phyloP scores from a whole-genome alignment of 2,329 filamentous ascomycete genomes.

The Orbilia brochopaga region DNA sequence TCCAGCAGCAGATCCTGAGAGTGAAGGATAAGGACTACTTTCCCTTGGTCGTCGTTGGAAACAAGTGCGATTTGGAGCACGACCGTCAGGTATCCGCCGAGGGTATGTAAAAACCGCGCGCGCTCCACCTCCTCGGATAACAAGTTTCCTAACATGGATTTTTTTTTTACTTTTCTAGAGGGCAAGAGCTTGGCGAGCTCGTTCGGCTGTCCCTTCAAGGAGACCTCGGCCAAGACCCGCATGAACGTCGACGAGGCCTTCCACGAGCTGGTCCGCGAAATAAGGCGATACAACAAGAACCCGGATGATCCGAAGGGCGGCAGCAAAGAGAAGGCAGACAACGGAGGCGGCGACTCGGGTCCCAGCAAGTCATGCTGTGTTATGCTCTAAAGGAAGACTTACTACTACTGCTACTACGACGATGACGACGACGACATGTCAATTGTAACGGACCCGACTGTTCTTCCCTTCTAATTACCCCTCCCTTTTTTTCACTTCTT shows the following conservation, averaged over 20 bases:
- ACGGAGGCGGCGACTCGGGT: conserved; percentile 68
- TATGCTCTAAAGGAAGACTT: conserved; percentile 54
- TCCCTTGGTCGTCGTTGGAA: conserved; percentile 97
- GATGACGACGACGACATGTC: conserved; percentile 4
- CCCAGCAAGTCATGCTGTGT: conserved; percentile 53
- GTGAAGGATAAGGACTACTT: conserved; percentile 99
- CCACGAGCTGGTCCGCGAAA: conserved; percentile 97
- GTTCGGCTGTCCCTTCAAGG: conserved; percentile 98
- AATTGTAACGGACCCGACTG: conserved; percentile 44
- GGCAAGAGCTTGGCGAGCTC: conserved; percentile 82
- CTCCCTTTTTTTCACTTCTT: conserved; percentile 21
- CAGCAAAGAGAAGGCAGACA: conserved; percentile 57
- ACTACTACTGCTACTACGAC: no score
- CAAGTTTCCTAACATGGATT: conserved; percentile 3
- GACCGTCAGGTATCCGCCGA: conserved; percentile 90
- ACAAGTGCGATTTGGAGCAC: conserved; percentile 97
- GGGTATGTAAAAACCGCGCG: conserved; percentile 66
- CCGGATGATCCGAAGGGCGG: conserved; percentile 71
- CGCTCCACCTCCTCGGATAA: background rate
- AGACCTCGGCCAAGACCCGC: conserved; percentile 96
- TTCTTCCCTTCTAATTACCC: conserved; percentile 47
- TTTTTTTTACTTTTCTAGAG: conserved; percentile 67
- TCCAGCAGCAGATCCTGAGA: conserved; percentile 96
- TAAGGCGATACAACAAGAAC: conserved; percentile 97
- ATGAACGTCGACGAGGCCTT: conserved; percentile 99